Conservation (phyloP, 441 rosid genomes). For the Syzygium syzygioides region DNA sequence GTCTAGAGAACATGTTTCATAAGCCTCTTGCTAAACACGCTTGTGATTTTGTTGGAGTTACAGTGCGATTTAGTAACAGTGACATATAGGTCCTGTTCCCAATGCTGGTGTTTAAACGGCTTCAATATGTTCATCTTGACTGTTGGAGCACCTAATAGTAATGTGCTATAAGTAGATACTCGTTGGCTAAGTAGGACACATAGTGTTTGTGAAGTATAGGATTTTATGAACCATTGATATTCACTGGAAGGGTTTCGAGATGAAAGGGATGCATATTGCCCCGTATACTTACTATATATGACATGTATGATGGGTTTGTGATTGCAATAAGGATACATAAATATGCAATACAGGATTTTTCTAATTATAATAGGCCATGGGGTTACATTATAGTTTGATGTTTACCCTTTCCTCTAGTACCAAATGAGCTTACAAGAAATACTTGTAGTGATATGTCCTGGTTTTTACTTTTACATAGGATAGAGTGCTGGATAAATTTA, state of each 20-base stretch:
- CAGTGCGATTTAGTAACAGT: not conserved
- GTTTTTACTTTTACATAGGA: not conserved
- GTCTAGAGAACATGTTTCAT: not conserved
- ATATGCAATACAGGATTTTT: not conserved
- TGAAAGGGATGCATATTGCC: not conserved
- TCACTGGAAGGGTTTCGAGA: not conserved
- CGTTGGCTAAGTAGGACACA: not conserved
- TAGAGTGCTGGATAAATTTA: too few species aligned
- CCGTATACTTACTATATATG: not conserved
- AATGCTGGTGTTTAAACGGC: not conserved
- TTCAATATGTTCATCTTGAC: not conserved
- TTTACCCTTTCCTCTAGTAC: not conserved
- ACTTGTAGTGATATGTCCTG: not conserved
- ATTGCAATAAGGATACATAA: not conserved
- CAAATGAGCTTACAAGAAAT: not conserved
- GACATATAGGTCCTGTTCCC: not conserved
- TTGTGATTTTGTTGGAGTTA: not conserved
- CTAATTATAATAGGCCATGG: not conserved
- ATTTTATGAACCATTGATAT: not conserved
- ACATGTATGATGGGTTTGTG: not conserved
- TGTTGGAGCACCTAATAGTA: not conserved
- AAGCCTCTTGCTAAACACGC: not conserved
- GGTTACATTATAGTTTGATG: not conserved
- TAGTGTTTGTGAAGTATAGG: too few species aligned
- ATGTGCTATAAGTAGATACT: not conserved